Evolutionary conservation across 805 yeast genomes (phyloP).

Genomic region (Starmerella riodocensis): DNA sequence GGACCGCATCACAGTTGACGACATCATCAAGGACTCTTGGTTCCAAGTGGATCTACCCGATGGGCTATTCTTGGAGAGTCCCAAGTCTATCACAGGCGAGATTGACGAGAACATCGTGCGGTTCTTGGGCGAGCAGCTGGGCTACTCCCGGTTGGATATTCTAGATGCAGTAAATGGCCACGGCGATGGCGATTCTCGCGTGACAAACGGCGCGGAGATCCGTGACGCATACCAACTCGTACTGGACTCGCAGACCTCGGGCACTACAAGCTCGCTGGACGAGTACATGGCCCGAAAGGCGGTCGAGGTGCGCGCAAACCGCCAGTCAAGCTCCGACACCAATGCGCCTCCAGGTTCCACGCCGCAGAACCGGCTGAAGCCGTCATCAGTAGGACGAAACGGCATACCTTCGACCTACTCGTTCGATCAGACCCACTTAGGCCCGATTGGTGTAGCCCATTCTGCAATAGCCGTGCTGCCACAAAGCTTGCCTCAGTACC

Average conservation of each 20-base stretch:
- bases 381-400: conserved; percentile 15
- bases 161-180: conserved; percentile 38
- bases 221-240: conserved; percentile 75
- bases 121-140: conserved; percentile 71
- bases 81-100: conserved; percentile 10
- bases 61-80: conserved; percentile 54
- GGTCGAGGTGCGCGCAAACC: conserved; percentile 9
- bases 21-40: conserved; percentile 91
- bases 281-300: conserved; percentile 19
- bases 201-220: conserved; percentile 45
- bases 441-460: conserved; percentile 24
- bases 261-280: conserved; percentile 15
- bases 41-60: conserved; percentile 69
- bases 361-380: conserved; percentile 10
- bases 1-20: conserved; percentile 83
- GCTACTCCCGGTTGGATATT: conserved; percentile 75
- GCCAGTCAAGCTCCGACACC: not conserved
- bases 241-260: conserved; percentile 53
- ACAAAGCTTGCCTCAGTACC: conserved; percentile 85
- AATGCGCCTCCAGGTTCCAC: not conserved
- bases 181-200: conserved; percentile 32
- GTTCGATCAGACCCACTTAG: conserved; percentile 29
- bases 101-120: conserved; percentile 64
- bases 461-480: conserved; percentile 88
- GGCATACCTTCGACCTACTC: conserved; percentile 30